phyloP scores from a whole-genome alignment of 2,329 filamentous ascomycete genomes.

The Pseudopithomyces maydicus region DNA sequence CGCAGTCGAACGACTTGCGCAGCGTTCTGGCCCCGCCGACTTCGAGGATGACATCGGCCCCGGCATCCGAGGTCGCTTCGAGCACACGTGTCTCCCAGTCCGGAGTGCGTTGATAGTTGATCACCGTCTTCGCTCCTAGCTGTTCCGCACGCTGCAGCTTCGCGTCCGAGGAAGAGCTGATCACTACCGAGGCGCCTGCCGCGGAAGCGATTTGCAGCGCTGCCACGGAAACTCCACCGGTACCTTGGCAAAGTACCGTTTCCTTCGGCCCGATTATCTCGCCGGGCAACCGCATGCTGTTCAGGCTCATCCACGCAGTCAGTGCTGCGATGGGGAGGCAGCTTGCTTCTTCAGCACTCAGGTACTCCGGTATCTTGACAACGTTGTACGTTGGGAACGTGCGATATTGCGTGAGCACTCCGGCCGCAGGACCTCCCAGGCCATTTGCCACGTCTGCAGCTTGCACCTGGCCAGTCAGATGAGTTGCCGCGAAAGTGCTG shows the following conservation, averaged over 20 bases:
- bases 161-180: constrained; percentile 62
- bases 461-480: constrained; percentile 63
- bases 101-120: constrained; percentile 65
- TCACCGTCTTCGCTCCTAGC: constrained; percentile 62
- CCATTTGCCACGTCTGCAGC: constrained; percentile 61
- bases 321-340: constrained; percentile 66
- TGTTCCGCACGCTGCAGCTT: constrained; percentile 60
- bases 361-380: constrained; percentile 61
- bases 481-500: constrained; percentile 64
- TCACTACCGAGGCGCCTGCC: constrained; percentile 56
- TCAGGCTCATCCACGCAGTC: constrained; percentile 70
- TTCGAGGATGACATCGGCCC: constrained; percentile 58
- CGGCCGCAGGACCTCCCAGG: constrained; percentile 64
- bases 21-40: constrained; percentile 57
- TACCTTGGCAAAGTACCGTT: constrained; percentile 50
- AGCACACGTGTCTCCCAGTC: constrained; percentile 67
- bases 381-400: constrained; percentile 63
- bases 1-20: constrained; percentile 50
- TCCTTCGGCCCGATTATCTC: constrained; percentile 51
- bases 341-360: constrained; percentile 64
- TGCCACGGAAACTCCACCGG: constrained; percentile 50
- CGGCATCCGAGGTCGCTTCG: constrained; percentile 47
- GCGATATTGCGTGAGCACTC: constrained; percentile 64
- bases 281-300: constrained; percentile 62
- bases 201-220: constrained; percentile 49